A percentile compares a stretch with the other conserved stretches of the same genome.
phyloP scores from a whole-genome alignment of 768 basidiomycete species.

The Clitopilus passeckerianus region DNA sequence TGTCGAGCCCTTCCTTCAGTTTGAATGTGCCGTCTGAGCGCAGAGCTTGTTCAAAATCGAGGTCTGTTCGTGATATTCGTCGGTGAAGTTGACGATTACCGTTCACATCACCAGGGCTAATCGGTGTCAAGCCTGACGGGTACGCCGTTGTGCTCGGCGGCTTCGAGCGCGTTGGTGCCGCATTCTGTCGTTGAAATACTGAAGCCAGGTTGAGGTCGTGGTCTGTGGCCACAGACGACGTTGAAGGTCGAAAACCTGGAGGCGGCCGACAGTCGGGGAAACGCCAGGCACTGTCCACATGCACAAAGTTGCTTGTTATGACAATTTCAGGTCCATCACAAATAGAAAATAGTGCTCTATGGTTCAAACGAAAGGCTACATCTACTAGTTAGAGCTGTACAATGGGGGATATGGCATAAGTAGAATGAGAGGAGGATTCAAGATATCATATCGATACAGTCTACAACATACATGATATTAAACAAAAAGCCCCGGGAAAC shows the following conservation, averaged over 20 bases:
- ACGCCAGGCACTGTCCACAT: background rate
- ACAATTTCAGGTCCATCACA: background rate
- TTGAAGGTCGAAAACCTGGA: background rate
- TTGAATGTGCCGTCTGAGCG: constrained; percentile 60
- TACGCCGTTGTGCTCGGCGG: constrained; percentile 37
- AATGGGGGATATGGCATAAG: background rate
- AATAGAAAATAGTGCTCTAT: constrained; percentile 2
- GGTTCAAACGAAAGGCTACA: background rate
- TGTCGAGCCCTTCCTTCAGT: constrained; percentile 68
- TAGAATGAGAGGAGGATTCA: background rate
- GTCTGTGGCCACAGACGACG: constrained; percentile 5
- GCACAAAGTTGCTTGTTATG: background rate
- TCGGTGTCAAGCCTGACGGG: constrained; percentile 48
- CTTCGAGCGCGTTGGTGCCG: constrained; percentile 32
- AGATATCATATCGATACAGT: constrained; percentile 26
- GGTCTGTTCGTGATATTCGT: constrained; percentile 66
- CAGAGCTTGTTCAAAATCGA: constrained; percentile 80
- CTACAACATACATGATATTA: constrained; percentile 19
- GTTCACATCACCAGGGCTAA: constrained; percentile 45
- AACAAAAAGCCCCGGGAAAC: background rate
- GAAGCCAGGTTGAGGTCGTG: constrained; percentile 54
- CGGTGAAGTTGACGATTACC: constrained; percentile 34
- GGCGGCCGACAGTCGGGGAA: background rate
- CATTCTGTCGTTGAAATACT: constrained; percentile 48
- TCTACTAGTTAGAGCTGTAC: background rate